Evolutionary conservation across 352 stramenopile species (phyloP), one percentile per base, ranked within the genome.

Genomic region (Pythium dissimile): DNA sequence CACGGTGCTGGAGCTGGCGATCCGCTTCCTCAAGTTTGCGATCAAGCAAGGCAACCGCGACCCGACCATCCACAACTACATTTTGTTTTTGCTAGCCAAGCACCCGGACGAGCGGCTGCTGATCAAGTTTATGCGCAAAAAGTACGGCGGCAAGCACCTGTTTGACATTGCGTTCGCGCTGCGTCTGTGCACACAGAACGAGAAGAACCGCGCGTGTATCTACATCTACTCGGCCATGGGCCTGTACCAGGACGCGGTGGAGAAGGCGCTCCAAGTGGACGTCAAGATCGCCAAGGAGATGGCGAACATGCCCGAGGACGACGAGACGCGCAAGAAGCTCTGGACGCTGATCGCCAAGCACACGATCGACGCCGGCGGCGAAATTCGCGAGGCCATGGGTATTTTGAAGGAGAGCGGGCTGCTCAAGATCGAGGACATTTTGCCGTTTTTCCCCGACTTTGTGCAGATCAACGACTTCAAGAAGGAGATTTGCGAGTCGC

Each of bases 381-480:
- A 92, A 59, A 91, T 94, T 58, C 92, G 92, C 51, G 83, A 89
- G 39, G 80, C 79, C 10, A 88, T 89, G 84, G 81, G 74, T 8
- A 92, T 96, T 47, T 59, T 96, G 10, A 92, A 95, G 32, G 85
- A 96, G 43, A 95, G 85, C 39, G 75, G 71, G 2, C 48, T 97
- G 45, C 62, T 98, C 18, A 94, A 93, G 70, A 97, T 98, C 48
- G 91, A 98, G 59, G 93, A 98, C 53, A 94, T 98, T 24, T 59
- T 98, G 44, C 89, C 92, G 15, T 97, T 97, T 64, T 97, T 98
- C 64, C 93, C 93, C 4, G 93, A 98, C 57, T 97, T 98, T 69
- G 89, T 97, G 21, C 84, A 97, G 41, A 97, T 98, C 59, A 96
- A 98, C 64, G 83, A 95, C 48, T 98, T 98, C 67, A 98, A 98